Conservation (phyloP, 2,329 filamentous ascomycete genomes). For the Pestalotiopsis sp. region DNA sequence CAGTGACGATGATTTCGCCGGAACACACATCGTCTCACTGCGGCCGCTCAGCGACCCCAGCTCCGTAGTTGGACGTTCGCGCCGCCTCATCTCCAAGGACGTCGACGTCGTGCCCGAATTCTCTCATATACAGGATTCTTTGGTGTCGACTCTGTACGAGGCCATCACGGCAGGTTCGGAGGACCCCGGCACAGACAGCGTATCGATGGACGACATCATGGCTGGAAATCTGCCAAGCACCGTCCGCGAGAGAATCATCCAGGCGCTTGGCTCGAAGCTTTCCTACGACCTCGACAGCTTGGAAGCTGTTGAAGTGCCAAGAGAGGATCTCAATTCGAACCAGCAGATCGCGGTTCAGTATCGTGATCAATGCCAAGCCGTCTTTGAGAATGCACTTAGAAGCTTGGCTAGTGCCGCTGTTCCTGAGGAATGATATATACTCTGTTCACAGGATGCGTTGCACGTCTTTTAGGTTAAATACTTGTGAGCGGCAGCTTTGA, state of each 20-base stretch:
- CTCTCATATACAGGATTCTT: slow-evolving; percentile 52
- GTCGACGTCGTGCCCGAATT: slow-evolving; percentile 41
- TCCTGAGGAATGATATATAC: background rate
- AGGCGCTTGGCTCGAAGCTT: slow-evolving; percentile 39
- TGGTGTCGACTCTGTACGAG: slow-evolving; percentile 52
- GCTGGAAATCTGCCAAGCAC: slow-evolving; percentile 44
- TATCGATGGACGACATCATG: slow-evolving; percentile 40
- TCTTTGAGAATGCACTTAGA: slow-evolving; percentile 46
- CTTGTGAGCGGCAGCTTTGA: too few species aligned
- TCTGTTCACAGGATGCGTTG: too few species aligned
- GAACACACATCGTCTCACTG: slow-evolving; percentile 49
- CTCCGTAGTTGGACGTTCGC: slow-evolving; percentile 47
- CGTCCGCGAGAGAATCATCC: slow-evolving; percentile 36
- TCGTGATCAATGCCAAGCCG: slow-evolving; percentile 47
- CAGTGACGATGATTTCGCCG: slow-evolving; percentile 26
- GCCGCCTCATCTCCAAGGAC: slow-evolving; percentile 36
- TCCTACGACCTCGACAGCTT: slow-evolving; percentile 45
- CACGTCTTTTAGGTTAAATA: too few species aligned
- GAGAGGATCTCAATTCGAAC: slow-evolving; percentile 40
- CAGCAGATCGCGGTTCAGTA: slow-evolving; percentile 53
- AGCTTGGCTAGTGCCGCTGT: slow-evolving; percentile 5
- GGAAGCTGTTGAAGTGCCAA: slow-evolving; percentile 42
- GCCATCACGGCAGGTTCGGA: slow-evolving; percentile 23
- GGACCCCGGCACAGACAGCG: slow-evolving; percentile 18
- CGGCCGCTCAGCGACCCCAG: slow-evolving; percentile 48